These are phyloP conservation scores for Spathaspora arborariae DNA, from an alignment of 805 yeast species.

Conservation along the genomic window DNA sequence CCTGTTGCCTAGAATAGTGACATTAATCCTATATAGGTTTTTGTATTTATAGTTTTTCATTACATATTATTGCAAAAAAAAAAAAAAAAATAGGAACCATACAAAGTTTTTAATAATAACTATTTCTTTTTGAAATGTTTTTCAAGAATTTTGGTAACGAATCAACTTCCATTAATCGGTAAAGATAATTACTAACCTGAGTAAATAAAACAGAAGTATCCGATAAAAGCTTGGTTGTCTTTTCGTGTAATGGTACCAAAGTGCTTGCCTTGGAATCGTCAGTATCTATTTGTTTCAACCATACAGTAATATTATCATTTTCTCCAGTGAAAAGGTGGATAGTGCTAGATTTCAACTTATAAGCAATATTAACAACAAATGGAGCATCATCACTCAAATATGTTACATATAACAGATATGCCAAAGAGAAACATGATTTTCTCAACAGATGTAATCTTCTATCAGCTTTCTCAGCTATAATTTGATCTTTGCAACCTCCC, in stretches of 20 bases:
- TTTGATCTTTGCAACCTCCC: not conserved
- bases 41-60: slow-evolving; percentile 4
- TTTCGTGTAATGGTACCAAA: not conserved
- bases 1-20: slow-evolving; percentile 48
- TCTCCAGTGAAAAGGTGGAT: slow-evolving; percentile 18
- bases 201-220: slow-evolving; percentile 18
- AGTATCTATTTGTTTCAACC: not conserved
- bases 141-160: slow-evolving; percentile 62
- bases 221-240: not conserved
- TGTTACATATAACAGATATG: slow-evolving; percentile 62
- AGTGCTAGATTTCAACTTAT: slow-evolving; percentile 43
- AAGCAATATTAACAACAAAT: slow-evolving; percentile 66
- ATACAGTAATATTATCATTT: not conserved
- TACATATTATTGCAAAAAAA: not conserved
- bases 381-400: slow-evolving; percentile 67
- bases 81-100: not conserved
- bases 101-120: not conserved
- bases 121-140: slow-evolving; percentile 1
- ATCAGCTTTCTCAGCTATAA: slow-evolving; percentile 1
- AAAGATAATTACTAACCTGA: slow-evolving; percentile 47
- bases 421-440: slow-evolving; percentile 55
- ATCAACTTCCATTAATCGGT: slow-evolving; percentile 64
- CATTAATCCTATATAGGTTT: slow-evolving; percentile 4
- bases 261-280: not conserved
- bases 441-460: slow-evolving; percentile 24